Conservation (phyloP, 495 filamentous ascomycete genomes). For the Tuber umbilicatum region DNA sequence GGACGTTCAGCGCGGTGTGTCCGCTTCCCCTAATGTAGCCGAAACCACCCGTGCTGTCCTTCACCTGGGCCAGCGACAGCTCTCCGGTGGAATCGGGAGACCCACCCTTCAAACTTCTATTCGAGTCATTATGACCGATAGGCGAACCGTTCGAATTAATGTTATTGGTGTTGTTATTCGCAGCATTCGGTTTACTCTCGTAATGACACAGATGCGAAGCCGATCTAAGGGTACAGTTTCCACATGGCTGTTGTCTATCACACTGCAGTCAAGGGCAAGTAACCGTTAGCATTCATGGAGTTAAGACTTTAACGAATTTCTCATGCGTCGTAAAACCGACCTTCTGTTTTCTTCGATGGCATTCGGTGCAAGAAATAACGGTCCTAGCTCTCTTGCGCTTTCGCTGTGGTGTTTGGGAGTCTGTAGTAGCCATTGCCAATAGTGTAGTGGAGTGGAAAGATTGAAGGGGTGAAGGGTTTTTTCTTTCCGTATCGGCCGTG, state of each 20-base stretch:
- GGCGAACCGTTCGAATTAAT: conserved; percentile 8
- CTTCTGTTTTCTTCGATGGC: conserved; percentile 60
- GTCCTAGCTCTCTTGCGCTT: conserved; percentile 54
- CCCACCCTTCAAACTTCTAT: conserved; percentile 18
- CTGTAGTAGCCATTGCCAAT: conserved; percentile 21
- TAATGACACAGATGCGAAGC: conserved; percentile 42
- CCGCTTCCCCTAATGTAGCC: conserved; percentile 34
- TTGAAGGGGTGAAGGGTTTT: conserved; percentile 5
- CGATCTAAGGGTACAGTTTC: conserved; percentile 51
- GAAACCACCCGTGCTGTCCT: conserved; percentile 30
- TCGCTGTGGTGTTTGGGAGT: conserved; percentile 19
- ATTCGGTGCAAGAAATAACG: conserved; percentile 58
- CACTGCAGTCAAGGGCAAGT: conserved; percentile 43
- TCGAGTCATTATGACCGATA: conserved; percentile 5
- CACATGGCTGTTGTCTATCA: conserved; percentile 56
- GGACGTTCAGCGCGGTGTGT: conserved; percentile 35
- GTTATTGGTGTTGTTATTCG: conserved; percentile 11
- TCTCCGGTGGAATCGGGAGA: conserved; percentile 26
- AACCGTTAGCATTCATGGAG: neutral
- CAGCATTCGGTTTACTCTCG: conserved; percentile 30
- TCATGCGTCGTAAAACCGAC: conserved; percentile 35
- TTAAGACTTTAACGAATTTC: neutral
- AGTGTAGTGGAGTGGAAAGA: neutral
- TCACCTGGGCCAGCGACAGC: conserved; percentile 19
- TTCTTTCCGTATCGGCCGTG: neutral